Percentiles rank a stretch among this genome's conserved stretches.
These are phyloP conservation scores for Pyrus pyrifolia DNA, from an alignment of 306 rosid species.

Conservation along the genomic window DNA sequence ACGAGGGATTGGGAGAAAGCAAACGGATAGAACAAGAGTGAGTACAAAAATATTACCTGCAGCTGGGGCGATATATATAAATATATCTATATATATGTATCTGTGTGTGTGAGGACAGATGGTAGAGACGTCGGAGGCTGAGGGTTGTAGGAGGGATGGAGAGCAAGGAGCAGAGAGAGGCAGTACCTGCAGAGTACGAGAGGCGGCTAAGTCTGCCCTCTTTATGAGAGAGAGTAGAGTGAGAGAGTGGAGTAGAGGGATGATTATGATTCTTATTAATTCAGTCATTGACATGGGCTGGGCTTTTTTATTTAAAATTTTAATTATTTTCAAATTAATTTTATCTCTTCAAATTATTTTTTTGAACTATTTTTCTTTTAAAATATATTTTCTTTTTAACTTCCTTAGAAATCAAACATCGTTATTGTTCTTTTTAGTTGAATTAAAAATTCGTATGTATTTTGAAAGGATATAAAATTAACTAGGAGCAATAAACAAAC, in stretches of 20 bases:
- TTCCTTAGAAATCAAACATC: too few relatives aligned
- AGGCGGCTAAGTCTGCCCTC: constrained; percentile 43
- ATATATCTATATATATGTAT: not conserved
- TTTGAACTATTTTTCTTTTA: too few relatives aligned
- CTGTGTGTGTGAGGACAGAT: not conserved
- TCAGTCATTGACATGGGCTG: constrained; percentile 5
- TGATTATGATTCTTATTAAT: not conserved
- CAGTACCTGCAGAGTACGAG: constrained; percentile 20
- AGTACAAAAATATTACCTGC: constrained; percentile 11
- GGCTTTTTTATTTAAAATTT: not conserved
- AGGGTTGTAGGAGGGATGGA: constrained; percentile 3
- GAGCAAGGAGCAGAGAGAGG: constrained; percentile 1
- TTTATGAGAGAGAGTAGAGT: not conserved
- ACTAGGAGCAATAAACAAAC: too few relatives aligned
- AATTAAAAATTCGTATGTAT: too few relatives aligned
- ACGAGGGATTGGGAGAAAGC: not conserved
- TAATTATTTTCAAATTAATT: not conserved
- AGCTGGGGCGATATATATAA: not conserved
- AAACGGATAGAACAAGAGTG: not conserved
- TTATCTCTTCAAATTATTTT: not conserved
- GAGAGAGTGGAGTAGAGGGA: not conserved
- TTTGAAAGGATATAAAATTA: too few relatives aligned
- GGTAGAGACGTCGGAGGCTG: not conserved
- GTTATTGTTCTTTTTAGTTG: too few relatives aligned
- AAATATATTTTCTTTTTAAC: too few relatives aligned